Evolutionary conservation across 495 filamentous ascomycete species (phyloP).

Genomic region (Neurospora sp.): DNA sequence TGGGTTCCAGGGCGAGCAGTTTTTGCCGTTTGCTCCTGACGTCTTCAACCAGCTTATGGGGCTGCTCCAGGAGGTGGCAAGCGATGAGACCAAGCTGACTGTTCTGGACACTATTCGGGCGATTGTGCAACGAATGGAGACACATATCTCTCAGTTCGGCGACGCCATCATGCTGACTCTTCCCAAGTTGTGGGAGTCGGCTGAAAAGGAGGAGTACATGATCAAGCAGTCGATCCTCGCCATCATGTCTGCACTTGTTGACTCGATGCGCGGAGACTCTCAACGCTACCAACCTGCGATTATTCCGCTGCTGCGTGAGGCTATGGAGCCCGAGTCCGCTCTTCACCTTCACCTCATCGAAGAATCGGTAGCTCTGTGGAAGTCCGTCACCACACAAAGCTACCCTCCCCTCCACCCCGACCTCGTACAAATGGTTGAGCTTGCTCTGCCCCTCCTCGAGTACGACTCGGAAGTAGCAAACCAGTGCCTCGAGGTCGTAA

Average conservation of each 20-base stretch:
- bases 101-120: constrained; percentile 72
- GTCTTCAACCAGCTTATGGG: constrained; percentile 59
- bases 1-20: constrained; percentile 60
- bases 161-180: constrained; percentile 70
- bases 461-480: constrained; percentile 40
- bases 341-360: constrained; percentile 78
- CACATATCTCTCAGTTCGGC: constrained; percentile 61
- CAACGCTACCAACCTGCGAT: constrained; percentile 61
- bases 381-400: constrained; percentile 62
- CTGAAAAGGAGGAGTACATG: constrained; percentile 73
- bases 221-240: constrained; percentile 82
- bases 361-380: constrained; percentile 85
- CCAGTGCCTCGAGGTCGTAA: constrained; percentile 56
- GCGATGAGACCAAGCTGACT: constrained; percentile 77
- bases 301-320: constrained; percentile 67
- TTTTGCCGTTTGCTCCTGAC: constrained; percentile 62
- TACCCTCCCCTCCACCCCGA: constrained; percentile 53
- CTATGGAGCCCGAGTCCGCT: constrained; percentile 69
- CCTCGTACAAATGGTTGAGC: constrained; percentile 55
- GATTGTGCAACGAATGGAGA: constrained; percentile 72
- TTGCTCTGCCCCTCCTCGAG: constrained; percentile 62
- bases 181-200: constrained; percentile 75
- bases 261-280: constrained; percentile 66
- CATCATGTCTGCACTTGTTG: constrained; percentile 66
- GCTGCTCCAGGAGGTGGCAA: constrained; percentile 70